Percentiles rank a stretch among this genome's conserved stretches.
Conservation (phyloP, 148 eudicot genomes). For the Diospyros lotus region DNA sequence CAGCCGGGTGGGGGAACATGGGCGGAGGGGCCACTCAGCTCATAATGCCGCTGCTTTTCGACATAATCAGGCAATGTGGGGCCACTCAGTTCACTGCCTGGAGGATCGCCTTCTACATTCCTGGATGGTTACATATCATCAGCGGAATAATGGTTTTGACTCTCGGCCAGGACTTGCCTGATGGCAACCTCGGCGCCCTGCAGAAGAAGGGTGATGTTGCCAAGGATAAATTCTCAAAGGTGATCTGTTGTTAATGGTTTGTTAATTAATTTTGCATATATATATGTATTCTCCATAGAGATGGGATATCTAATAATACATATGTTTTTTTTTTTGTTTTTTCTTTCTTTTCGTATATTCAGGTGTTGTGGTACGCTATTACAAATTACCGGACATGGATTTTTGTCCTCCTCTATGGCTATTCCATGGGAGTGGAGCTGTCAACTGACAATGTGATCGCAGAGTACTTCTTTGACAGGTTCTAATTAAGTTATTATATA, state of each 20-base stretch:
- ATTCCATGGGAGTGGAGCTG: conserved; percentile 50
- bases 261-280: not conserved
- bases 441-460: conserved; percentile 39
- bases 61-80: conserved; percentile 23
- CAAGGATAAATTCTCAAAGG: conserved; percentile 45
- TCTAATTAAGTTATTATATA: too few relatives aligned
- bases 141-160: conserved; percentile 42
- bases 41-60: conserved; percentile 38
- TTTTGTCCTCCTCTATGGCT: conserved; percentile 49
- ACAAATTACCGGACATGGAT: conserved; percentile 56
- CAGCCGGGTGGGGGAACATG: conserved; percentile 58
- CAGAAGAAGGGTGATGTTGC: conserved; percentile 50
- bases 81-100: conserved; percentile 47
- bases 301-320: too few relatives aligned
- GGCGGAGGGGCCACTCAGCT: conserved; percentile 53
- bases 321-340: too few relatives aligned
- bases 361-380: conserved; percentile 43
- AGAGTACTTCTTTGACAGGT: conserved; percentile 51
- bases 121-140: conserved; percentile 40
- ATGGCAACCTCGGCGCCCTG: conserved; percentile 40
- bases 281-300: not conserved
- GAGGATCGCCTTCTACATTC: conserved; percentile 53
- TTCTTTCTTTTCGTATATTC: not conserved
- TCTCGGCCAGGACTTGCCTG: conserved; percentile 54
- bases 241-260: not conserved